phyloP scores from a whole-genome alignment of 768 basidiomycete genomes.

The Coprinopsis cinerea region DNA sequence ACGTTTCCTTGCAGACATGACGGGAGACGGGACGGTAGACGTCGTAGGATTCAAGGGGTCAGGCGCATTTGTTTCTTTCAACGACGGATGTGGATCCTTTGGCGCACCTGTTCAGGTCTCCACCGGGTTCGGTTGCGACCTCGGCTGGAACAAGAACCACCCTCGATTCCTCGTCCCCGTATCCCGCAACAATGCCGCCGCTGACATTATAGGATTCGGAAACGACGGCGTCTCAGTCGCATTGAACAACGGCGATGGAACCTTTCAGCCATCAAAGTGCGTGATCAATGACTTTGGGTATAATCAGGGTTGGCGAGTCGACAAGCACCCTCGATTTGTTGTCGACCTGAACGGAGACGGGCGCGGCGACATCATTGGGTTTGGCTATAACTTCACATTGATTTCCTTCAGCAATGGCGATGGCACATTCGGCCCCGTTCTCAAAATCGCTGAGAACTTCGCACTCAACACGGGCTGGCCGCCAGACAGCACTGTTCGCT shows the following conservation, averaged over 20 bases:
- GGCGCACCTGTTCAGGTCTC: neutral
- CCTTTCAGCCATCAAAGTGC: neutral
- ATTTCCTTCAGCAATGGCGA: neutral
- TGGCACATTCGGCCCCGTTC: slow-evolving; percentile 1
- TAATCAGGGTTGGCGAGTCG: slow-evolving; percentile 1
- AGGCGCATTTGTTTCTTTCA: slow-evolving; percentile 4
- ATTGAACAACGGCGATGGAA: slow-evolving; percentile 3
- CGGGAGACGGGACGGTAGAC: slow-evolving; percentile 1
- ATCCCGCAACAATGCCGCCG: neutral
- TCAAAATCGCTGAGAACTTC: neutral
- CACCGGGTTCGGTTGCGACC: neutral
- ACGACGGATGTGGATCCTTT: neutral
- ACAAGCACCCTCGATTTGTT: neutral
- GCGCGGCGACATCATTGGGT: slow-evolving; percentile 1
- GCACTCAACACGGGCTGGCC: neutral
- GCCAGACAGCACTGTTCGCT: slow-evolving; percentile 1
- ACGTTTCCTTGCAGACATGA: slow-evolving; percentile 4
- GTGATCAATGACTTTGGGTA: slow-evolving; percentile 3
- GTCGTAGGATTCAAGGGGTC: slow-evolving; percentile 2
- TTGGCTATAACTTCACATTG: neutral
- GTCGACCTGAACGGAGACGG: slow-evolving; percentile 3
- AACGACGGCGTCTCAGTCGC: neutral
- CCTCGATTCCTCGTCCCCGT: neutral
- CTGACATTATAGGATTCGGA: slow-evolving; percentile 6
- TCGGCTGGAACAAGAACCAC: neutral